Base-by-base conservation (phyloP, 2,329 filamentous ascomycete genomes). In the Fusarium sp. region DNA sequence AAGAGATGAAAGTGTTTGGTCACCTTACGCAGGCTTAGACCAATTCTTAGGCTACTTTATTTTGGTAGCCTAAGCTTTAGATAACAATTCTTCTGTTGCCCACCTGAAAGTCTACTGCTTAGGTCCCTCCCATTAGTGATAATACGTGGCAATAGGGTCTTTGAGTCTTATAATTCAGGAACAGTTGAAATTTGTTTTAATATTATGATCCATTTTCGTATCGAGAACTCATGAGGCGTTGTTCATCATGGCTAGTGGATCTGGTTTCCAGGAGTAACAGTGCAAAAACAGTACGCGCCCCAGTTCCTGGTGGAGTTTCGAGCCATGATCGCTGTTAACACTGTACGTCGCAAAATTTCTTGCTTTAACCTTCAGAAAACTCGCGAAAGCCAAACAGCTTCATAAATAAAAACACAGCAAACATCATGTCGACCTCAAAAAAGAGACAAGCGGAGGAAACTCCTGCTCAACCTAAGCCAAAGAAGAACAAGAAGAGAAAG, bases 381-480 rank as follows among this genome's bases (percentile, higher is more conserved):
- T 59, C 28, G 19, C 52, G 46, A 55, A 26, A 48, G 25, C 43
- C 46, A 37, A 63, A 25, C 50, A 44, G 31, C 44, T 58, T 12
- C 52, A 53, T 48, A 58, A 66, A 42, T 51, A 56, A 44, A 8
- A 49, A 16, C 52, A 39, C 61, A 48, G n/a, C 43, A 26, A 26
- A n/a, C 51, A 67, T 31, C 48, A 83, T 83, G 81, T 78, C 81
- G 6, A 81, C 80, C 61, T 70, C 82, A 50, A 86, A 82, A 75
- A 91, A 88, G 79, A 87, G 89, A 72, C 84, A 86, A 65, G 83
- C 84, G 2, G 86, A 87, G 23, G 79, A 82, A 25, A 82, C 84
- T 13, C 80, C 81, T 18, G 76, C 78, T 41, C 74, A 79, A 4
- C 60, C 64, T 42, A 80, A 79, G 66, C 69, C 68, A 34, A 81